A percentile compares a stretch with the other conserved stretches of the same genome.
Evolutionary conservation across 108 stramenopile genomes (phyloP).

Genomic region (Discostella pseudostelligera): DNA sequence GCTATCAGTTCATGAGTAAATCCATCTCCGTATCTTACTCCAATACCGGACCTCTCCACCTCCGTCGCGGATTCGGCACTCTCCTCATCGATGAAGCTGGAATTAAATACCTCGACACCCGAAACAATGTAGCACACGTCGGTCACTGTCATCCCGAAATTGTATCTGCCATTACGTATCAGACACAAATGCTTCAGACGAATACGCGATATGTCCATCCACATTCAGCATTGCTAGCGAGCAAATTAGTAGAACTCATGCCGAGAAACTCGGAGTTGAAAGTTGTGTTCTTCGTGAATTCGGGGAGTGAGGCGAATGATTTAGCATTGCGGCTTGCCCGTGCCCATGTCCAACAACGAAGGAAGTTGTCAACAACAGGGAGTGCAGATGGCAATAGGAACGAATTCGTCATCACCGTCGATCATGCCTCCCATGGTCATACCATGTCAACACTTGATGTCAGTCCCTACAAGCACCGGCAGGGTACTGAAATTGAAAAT

Average conservation of each 20-base stretch:
- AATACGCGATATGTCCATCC: conserved; percentile 96
- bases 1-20: conserved; percentile 58
- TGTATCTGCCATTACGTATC: conserved; percentile 61
- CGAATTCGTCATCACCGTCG: conserved; percentile 66
- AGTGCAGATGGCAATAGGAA: background rate
- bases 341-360: conserved; percentile 40
- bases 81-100: conserved; percentile 70
- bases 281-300: conserved; percentile 91
- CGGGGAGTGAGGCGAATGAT: conserved; percentile 97
- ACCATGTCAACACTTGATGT: conserved; percentile 79
- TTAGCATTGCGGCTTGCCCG: conserved; percentile 92
- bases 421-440: conserved; percentile 94
- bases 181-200: conserved; percentile 77
- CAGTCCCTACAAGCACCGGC: conserved; percentile 91
- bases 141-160: conserved; percentile 84
- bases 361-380: conserved; percentile 2
- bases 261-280: conserved; percentile 56
- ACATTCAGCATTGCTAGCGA: conserved; percentile 60
- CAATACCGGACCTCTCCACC: conserved; percentile 67
- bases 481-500: conserved; percentile 52
- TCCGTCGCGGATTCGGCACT: conserved; percentile 50
- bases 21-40: conserved; percentile 71
- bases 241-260: conserved; percentile 52
- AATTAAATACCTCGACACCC: conserved; percentile 74
- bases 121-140: conserved; percentile 91